Evolutionary conservation across 805 yeast genomes (phyloP), one percentile per base, ranked within the genome.

Genomic region (Candida germanica): DNA sequence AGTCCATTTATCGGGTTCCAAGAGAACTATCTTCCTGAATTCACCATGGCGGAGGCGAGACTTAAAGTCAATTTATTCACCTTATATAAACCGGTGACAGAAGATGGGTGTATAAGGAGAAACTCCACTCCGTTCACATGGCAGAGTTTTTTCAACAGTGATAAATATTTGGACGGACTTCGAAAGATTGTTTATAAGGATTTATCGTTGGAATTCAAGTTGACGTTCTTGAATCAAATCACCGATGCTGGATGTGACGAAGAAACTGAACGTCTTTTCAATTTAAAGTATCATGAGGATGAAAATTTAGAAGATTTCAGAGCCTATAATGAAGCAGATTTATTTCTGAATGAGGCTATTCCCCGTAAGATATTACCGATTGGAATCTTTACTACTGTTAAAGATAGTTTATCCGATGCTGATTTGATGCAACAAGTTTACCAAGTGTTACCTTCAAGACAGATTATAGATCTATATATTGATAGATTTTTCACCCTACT

Each of bases 401-500:
- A 24, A 5, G 29, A 26, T 14, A 9, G 11, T 13, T 13, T 10
- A n/a, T 14, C 18, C 6, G 16, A 10, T 6, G 26, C 19, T 7
- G 26, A 33, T 10, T 19, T 26, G 4, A 10, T 30, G 10, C 5
- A 15, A 7, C 14, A 15, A 21, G 33, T 43, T 24, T 31, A 31
- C 22, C 24, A 15, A 10, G 12, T 36, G 14, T 26, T 44, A 22
- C 48, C 48, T n/a, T 13, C 20, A 16, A 25, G 17, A 5, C 15
- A 23, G 11, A 36, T 40, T 13, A 38, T 40, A 11, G 31, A 41
- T 36, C 22, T 38, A 25, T 30, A 23, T 12, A 29, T 40, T 6
- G 42, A 44, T 29, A 32, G 27, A 10, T 75, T 64, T 46, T 73
- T 71, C 50, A 48, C 50, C n/a, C 54, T 53, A 43, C 48, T 73